Evolutionary conservation across 176 grass and related monocot genomes (phyloP).

Genomic region (Cymbopogon citratus): DNA sequence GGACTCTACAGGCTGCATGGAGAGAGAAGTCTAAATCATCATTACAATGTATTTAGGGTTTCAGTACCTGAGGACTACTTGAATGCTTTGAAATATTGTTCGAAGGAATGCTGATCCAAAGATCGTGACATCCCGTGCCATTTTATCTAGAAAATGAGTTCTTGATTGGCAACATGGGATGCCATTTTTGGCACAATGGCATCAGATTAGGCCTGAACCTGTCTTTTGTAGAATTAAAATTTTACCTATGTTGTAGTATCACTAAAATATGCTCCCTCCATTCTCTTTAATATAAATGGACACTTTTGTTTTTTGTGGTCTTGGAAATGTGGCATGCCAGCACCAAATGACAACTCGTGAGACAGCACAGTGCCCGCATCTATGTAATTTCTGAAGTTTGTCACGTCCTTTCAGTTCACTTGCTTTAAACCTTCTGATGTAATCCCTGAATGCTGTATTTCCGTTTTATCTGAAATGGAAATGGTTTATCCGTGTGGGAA

Average conservation of each 20-base stretch:
- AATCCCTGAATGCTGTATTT: too few relatives aligned
- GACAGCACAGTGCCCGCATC: too few relatives aligned
- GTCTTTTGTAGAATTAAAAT: not conserved
- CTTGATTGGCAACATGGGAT: not conserved
- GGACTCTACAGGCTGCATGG: slow-evolving; percentile 72
- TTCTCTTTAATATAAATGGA: not conserved
- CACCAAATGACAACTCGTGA: too few relatives aligned
- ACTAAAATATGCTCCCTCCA: not conserved
- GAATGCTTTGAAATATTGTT: slow-evolving; percentile 3
- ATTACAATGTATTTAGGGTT: slow-evolving; percentile 72
- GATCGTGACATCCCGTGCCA: not conserved
- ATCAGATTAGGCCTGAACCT: not conserved
- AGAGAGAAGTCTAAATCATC: slow-evolving; percentile 92
- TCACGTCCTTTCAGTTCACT: too few relatives aligned
- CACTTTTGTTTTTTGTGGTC: not conserved
- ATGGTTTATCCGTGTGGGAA: too few relatives aligned
- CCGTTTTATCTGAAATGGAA: too few relatives aligned
- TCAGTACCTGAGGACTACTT: slow-evolving; percentile 39
- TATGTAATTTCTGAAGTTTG: too few relatives aligned
- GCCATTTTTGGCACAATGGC: not conserved
- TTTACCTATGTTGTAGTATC: not conserved
- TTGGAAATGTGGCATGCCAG: not conserved
- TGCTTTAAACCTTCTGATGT: too few relatives aligned
- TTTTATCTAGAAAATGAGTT: not conserved
- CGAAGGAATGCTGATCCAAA: not conserved